phyloP scores from a whole-genome alignment of 2,329 filamentous ascomycete genomes.

The Aspergillus pseudoterreus region DNA sequence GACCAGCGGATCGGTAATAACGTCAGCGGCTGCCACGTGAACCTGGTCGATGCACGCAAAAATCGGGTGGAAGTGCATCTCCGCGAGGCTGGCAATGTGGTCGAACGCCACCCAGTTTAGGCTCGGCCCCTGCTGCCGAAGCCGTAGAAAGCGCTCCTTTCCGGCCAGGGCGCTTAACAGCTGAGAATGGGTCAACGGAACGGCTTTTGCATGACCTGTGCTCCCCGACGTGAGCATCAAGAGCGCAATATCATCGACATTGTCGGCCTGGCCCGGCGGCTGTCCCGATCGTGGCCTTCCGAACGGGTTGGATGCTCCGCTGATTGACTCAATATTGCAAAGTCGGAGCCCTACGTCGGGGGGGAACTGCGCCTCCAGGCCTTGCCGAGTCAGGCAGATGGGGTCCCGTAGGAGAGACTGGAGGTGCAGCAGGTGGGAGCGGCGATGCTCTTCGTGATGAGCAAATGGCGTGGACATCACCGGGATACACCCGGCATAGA shows the following conservation, averaged over 20 bases:
- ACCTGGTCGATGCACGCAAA: conserved; percentile 15
- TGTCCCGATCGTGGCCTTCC: no score
- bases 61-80: conserved; percentile 52
- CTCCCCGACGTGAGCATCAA: conserved; percentile 55
- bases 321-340: background rate
- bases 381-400: conserved; percentile 5
- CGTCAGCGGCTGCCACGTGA: conserved; percentile 15
- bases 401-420: conserved; percentile 8
- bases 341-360: background rate
- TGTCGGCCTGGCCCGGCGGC: background rate
- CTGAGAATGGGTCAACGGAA: conserved; percentile 43
- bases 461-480: conserved; percentile 33
- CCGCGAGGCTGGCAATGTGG: conserved; percentile 51
- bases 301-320: background rate
- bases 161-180: conserved; percentile 40
- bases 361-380: background rate
- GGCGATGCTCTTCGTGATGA: conserved; percentile 22
- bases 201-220: conserved; percentile 51
- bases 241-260: conserved; percentile 25
- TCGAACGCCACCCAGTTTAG: conserved; percentile 53
- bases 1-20: conserved; percentile 27
- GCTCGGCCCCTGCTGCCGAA: conserved; percentile 29
- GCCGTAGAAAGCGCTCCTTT: conserved; percentile 32
- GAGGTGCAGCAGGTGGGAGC: conserved; percentile 29
- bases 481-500: conserved; percentile 34